These are phyloP conservation scores for Ilyonectria destructans DNA, from an alignment of 2,329 filamentous ascomycete species.

Conservation along the genomic window DNA sequence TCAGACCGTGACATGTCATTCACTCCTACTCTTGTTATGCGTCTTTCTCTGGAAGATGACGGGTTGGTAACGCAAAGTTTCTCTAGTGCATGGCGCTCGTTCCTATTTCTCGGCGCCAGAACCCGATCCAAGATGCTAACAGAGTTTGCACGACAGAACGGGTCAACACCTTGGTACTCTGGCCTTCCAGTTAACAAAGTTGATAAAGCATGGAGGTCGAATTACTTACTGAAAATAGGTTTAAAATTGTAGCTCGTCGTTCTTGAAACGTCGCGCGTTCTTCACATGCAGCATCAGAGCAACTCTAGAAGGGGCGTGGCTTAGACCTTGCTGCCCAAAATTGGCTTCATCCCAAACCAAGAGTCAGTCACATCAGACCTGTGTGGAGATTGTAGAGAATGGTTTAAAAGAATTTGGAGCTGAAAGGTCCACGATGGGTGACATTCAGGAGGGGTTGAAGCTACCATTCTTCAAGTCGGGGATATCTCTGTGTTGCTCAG, in stretches of 20 bases:
- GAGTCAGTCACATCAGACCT: not conserved
- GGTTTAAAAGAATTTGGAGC: conserved; percentile 39
- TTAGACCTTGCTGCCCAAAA: conserved; percentile 38
- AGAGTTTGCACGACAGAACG: conserved; percentile 44
- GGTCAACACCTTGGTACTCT: conserved; percentile 46
- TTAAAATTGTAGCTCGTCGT: conserved; percentile 45
- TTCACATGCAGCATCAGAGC: conserved; percentile 45
- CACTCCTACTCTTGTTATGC: conserved; percentile 45
- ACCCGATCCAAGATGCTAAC: conserved; percentile 41
- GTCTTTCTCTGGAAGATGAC: conserved; percentile 36
- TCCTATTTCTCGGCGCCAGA: conserved; percentile 40
- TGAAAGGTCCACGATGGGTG: conserved; percentile 39
- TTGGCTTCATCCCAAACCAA: conserved; percentile 34
- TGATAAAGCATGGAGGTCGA: no score
- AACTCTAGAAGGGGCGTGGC: conserved; percentile 43
- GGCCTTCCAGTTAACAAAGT: accelerated
- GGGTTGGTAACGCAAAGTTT: not conserved
- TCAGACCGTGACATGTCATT: conserved; percentile 5
- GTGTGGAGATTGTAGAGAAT: accelerated
- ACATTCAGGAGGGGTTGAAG: conserved; percentile 41
- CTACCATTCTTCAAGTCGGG: conserved; percentile 31
- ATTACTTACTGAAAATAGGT: conserved; percentile 39
- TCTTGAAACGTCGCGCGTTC: conserved; percentile 44
- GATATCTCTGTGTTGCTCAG: not conserved
- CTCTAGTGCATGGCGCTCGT: no score